These are phyloP conservation scores for Chytriomyces hyalinus DNA, from an alignment of 192 early-diverging fungal genomes.

Conservation along the genomic window DNA sequence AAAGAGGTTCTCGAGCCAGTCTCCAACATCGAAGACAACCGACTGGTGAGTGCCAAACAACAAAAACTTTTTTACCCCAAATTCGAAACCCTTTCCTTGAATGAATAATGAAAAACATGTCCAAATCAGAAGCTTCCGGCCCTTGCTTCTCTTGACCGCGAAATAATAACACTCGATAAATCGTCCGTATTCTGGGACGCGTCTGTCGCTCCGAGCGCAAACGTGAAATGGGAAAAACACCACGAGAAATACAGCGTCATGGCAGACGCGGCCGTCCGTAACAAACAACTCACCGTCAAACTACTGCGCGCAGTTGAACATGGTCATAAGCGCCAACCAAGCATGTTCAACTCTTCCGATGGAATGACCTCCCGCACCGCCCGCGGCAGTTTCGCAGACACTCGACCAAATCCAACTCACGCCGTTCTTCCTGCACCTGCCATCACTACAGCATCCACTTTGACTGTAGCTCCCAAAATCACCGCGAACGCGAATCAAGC, in stretches of 20 bases:
- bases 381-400: background rate
- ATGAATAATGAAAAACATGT: background rate
- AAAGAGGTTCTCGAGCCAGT: no score
- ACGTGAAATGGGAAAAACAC: conserved; percentile 30
- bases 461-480: background rate
- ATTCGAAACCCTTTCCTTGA: no score
- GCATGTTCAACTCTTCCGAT: background rate
- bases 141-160: conserved; percentile 19
- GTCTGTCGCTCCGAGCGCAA: background rate
- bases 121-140: conserved; percentile 6
- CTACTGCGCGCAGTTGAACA: background rate
- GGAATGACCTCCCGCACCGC: background rate
- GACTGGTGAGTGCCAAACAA: no score
- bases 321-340: background rate
- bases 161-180: conserved; percentile 7
- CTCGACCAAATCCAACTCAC: background rate
- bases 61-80: no score
- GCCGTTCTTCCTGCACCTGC: background rate
- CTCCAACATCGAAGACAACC: no score
- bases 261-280: conserved; percentile 23
- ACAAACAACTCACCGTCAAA: conserved; percentile 6
- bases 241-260: conserved; percentile 27
- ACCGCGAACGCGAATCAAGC: no score
- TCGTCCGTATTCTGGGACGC: conserved; percentile 21
- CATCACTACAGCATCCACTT: background rate